Conservation (phyloP, 148 eudicot genomes). For the Spergularia marina region DNA sequence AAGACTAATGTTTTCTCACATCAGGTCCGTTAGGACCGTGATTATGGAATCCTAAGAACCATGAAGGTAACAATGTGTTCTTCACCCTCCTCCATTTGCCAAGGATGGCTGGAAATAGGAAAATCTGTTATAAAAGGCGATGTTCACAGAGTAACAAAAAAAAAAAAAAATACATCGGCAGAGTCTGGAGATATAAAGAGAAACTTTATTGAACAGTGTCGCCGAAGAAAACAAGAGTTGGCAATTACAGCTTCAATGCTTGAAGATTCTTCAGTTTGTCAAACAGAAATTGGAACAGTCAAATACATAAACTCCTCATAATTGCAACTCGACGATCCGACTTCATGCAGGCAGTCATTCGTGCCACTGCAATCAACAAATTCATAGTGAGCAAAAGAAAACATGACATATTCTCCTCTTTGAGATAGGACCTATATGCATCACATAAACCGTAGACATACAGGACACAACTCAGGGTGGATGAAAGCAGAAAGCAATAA, state of each 20-base stretch:
- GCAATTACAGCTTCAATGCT: not conserved
- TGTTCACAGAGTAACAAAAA: no score
- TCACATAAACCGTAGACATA: not conserved
- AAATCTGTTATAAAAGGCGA: no score
- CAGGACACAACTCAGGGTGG: not conserved
- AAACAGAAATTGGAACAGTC: conserved; percentile 4
- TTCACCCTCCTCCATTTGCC: no score
- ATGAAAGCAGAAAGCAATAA: not conserved
- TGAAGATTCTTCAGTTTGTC: conserved; percentile 4
- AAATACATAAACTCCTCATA: not conserved
- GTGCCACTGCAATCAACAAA: conserved; percentile 1
- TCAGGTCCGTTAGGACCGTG: no score
- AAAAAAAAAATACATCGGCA: no score
- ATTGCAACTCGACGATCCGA: not conserved
- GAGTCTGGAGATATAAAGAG: no score
- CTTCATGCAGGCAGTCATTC: not conserved
- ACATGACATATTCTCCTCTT: not conserved
- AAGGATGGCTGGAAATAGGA: no score
- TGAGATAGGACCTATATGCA: not conserved
- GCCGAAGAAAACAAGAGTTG: not conserved
- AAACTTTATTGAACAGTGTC: not conserved
- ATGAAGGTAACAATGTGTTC: no score
- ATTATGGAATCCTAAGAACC: no score
- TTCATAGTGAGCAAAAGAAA: not conserved
- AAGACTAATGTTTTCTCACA: no score